A percentile compares a stretch with the other conserved stretches of the same genome.
These are phyloP conservation scores for Eucalyptus caleyi DNA, from an alignment of 345 rosid species.

Conservation along the genomic window DNA sequence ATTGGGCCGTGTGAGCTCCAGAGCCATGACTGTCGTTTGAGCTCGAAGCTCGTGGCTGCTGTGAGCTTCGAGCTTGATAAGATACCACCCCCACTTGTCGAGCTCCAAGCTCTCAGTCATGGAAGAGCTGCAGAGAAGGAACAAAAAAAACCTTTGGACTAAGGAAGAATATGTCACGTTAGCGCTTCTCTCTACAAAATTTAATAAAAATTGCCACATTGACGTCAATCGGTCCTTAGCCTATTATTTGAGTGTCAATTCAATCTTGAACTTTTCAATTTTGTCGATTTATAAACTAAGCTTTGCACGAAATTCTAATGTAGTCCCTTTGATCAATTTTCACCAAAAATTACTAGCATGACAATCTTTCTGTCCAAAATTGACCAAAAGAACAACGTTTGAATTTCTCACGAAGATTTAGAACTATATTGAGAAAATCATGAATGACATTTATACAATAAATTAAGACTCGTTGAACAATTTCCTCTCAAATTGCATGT, in stretches of 20 bases:
- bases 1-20: background rate
- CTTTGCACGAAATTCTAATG: background rate
- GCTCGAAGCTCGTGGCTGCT: background rate
- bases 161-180: background rate
- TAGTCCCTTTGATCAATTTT: accelerated
- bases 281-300: accelerated
- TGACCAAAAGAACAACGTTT: background rate
- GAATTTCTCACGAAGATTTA: accelerated
- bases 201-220: background rate
- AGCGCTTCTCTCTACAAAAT: background rate
- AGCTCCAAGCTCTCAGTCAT: no score
- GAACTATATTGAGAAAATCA: background rate
- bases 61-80: no score
- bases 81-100: no score
- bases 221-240: accelerated
- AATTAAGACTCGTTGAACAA: background rate
- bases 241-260: accelerated
- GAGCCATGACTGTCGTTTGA: background rate
- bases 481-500: background rate
- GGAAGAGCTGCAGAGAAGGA: background rate
- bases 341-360: background rate
- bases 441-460: no score
- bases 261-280: accelerated
- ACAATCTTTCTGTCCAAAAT: no score
- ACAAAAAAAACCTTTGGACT: background rate